Evolutionary conservation across 306 rosid species (phyloP), one percentile per base, ranked within the genome.

Genomic region (Astragalus glycyphyllos): DNA sequence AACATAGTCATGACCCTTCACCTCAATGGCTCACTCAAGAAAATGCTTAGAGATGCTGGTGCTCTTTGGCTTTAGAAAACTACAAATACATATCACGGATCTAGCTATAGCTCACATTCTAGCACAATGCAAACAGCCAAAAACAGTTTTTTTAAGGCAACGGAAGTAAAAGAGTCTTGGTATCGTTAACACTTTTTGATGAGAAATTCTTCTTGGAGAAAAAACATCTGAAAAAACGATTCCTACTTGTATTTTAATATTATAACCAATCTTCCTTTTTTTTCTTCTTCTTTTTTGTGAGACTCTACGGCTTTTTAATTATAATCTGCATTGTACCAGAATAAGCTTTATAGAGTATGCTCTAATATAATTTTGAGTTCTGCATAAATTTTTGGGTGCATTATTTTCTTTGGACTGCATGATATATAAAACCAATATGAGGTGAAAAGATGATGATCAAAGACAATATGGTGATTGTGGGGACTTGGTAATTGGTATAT

Each of bases 31-130:
- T 73, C 92, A 3, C 88, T 94, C 57, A 90, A 87, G 83, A 90
- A 64, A 66, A 80, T 94, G 90, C 97, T 94, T 47, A 84, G 79
- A 77, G 97, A 90, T 66, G 98, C 97, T 2, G 98, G 98, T 13
- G 98, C 98, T 11, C 56, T 94, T 0, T 94, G 98, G 98, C 95
- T 94, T 29, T 93, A 63, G 73, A 29, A 8, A 65, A 13, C 12
- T 8, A 1, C 29, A 41, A 20, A 42, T 11, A 4, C 8, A 5
- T 2, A 4, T 11, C 5, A 14, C 3, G 7, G 14, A 26, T 1
- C 4, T 26, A 26, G 31, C 31, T 26, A 20, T 20, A 26, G 31
- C 31, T 26, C 31, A 20, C 6, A 47, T 5, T 5, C 58, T 15
- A 59, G 50, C 14, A 8, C 54, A 45, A 70, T 34, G 75, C 65